Percentiles rank a stretch among this genome's conserved stretches.
phyloP scores from a whole-genome alignment of 352 stramenopile species.

The Thalassiosira mediterranea region DNA sequence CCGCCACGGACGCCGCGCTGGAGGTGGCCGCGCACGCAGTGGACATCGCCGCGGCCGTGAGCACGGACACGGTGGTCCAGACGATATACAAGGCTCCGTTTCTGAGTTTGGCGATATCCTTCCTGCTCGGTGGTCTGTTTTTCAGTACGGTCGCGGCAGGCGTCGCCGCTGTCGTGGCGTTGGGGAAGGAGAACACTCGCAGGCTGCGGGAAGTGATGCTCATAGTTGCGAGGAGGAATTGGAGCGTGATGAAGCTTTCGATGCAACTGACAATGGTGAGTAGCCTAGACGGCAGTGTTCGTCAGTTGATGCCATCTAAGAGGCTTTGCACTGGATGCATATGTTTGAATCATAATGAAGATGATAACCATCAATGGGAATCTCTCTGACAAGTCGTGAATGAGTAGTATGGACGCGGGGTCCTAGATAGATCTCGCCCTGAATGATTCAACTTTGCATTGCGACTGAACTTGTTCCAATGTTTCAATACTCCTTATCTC shows the following conservation, averaged over 20 bases:
- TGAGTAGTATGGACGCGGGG: too few species aligned
- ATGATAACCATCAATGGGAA: too few species aligned
- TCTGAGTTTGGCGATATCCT: constrained; percentile 54
- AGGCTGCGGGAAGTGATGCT: constrained; percentile 34
- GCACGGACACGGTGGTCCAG: constrained; percentile 28
- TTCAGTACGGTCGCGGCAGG: constrained; percentile 59
- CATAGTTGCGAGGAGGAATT: constrained; percentile 56
- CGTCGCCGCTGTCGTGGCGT: constrained; percentile 44
- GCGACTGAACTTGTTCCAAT: too few species aligned
- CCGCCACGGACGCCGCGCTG: constrained; percentile 17
- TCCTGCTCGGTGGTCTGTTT: constrained; percentile 63
- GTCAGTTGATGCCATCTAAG: too few species aligned
- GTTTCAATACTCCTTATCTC: background rate
- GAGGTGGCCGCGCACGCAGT: constrained; percentile 14
- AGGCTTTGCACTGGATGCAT: too few species aligned
- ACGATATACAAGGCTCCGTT: constrained; percentile 51
- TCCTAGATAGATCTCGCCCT: too few species aligned
- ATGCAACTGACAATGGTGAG: constrained; percentile 44
- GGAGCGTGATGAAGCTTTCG: constrained; percentile 41
- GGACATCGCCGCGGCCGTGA: constrained; percentile 10
- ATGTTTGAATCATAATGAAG: too few species aligned
- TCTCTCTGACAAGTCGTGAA: too few species aligned
- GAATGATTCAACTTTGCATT: too few species aligned
- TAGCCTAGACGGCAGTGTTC: too few species aligned
- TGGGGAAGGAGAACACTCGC: constrained; percentile 62